Base-by-base conservation (phyloP, 352 stramenopile genomes). In the Globisporangium okanoganense region DNA sequence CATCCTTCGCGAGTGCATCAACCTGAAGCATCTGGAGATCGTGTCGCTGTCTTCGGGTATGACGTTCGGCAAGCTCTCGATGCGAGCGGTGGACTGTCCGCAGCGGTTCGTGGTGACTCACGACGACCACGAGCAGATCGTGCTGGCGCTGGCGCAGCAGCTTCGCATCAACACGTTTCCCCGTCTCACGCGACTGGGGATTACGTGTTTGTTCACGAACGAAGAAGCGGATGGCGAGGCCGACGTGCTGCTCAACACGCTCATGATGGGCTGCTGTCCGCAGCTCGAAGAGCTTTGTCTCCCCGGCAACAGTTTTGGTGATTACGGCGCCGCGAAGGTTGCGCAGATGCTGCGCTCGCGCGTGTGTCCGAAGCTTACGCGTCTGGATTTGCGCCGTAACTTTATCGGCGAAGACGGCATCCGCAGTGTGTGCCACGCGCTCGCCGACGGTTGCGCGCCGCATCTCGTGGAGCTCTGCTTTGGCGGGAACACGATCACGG, bases 61-160 rank as follows among this genome's bases (percentile, higher is more conserved):
- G 67, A 85, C 72, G 8, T 94, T 94, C 53, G 82, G 85, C 25
- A 88, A 91, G 64, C 65, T 88, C 2, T 94, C 85, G 58, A 94
- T 94, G 85, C 83, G 81, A 56, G 85, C 85, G 9, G 86, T 76
- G 20, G 85, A 94, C 64, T 94, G 85, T 35, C 83, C 85, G 54
- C 85, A 94, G 69, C 82, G 85, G 40, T 94, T 94, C 35, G 85
- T 92, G 1, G 85, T 94, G 49, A 94, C 85, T 10, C 85, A 94
- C 69, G 82, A 92, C 59, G 85, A 94, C 65, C 85, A 94, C 65
- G 85, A 94, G 64, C 72, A 92, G 71, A 94, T 94, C 65, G 82
- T 94, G 43, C 38, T 88, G 52, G 73, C 78, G 29, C 66, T 94
- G n/a, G 71, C 79, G 22, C 65, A 85, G 64, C 81, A 90, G 58